Base-by-base conservation (phyloP, 2,329 filamentous ascomycete species). In the Trichoderma afroharzianum region DNA sequence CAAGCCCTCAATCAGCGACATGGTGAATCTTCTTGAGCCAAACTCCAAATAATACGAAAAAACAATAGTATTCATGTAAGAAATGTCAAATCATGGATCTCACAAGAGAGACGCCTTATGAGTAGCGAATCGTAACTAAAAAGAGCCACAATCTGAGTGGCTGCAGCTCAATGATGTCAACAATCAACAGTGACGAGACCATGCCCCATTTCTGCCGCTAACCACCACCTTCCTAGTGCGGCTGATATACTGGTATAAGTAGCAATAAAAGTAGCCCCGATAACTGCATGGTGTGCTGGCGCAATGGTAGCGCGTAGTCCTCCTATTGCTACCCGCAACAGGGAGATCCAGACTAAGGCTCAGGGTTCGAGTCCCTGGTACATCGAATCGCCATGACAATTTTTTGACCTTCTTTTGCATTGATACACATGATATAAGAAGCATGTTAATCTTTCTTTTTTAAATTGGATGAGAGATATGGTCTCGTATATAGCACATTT, bases 1-100 rank as follows among this genome's bases (percentile, higher is more conserved):
- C 86, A 87, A 90, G 72, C 82, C 83, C 74, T 86, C 79, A 43
- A 89, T 76, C 63, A 88, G 77, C 86, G 70, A 39, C 57, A 64
- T 57, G n/a, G 26, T 36, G 58, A 21, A 24, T 47, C 18, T 33
- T 2, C 3, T 12, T n/a, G 1, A 4, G 6, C 2, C 7, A 14
- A 2, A 12, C 9, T 50, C 12, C 15, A 9, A 43, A 43, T 9
- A 43, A 9, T 8, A n/a, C n/a, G n/a, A n/a, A n/a, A 43, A 4
- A n/a, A 4, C 18, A 43, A 43, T n/a, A 43, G 6, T 12, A 67
- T 21, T 28, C 33, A 59, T n/a, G 18, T 32, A 47, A 47, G 15
- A 26, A 50, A 24, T n/a, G n/a, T 11, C 28, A 28, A 53, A 24
- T 18, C n/a, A 36, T 53, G 11, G 4, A 59, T 1, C 15, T 47